Conservation (phyloP, 352 stramenopile genomes). For the Poterioochromonas sp. region DNA sequence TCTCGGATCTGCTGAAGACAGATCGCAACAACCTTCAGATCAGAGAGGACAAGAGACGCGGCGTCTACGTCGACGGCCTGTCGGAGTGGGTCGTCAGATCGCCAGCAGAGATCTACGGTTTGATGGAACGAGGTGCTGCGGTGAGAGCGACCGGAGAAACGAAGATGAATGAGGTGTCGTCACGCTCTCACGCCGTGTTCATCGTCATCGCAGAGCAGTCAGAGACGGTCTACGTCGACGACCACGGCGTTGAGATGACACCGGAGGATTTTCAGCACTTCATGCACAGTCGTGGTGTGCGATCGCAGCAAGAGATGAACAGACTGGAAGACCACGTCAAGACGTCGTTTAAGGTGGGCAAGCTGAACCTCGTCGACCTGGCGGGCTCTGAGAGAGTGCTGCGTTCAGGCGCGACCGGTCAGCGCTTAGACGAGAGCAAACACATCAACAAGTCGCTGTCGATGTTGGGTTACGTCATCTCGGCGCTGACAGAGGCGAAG, state of each 20-base stretch:
- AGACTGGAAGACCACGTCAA: constrained; percentile 69
- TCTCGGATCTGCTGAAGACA: constrained; percentile 83
- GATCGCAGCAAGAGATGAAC: constrained; percentile 38
- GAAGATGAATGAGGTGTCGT: constrained; percentile 46
- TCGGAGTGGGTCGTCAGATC: constrained; percentile 83
- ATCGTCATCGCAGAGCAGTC: constrained; percentile 81
- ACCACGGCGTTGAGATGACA: constrained; percentile 46
- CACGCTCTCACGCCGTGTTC: constrained; percentile 67
- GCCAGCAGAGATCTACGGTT: constrained; percentile 75
- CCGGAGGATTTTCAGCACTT: constrained; percentile 32
- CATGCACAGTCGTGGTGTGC: constrained; percentile 39
- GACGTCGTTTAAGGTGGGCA: constrained; percentile 74
- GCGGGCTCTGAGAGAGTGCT: constrained; percentile 72
- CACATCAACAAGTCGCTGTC: constrained; percentile 82
- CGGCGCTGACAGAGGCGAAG: constrained; percentile 60
- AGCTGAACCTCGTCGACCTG: constrained; percentile 76
- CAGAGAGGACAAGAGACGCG: constrained; percentile 76
- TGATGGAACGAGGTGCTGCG: constrained; percentile 73
- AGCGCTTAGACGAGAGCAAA: constrained; percentile 73
- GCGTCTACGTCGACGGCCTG: constrained; percentile 85
- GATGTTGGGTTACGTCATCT: constrained; percentile 74
- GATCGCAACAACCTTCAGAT: constrained; percentile 81
- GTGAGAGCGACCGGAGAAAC: constrained; percentile 51
- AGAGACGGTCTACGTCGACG: constrained; percentile 72
- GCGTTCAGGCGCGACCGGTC: constrained; percentile 65